Base-by-base conservation (phyloP, 106 monocot species). In the Dendrobium nobile region DNA sequence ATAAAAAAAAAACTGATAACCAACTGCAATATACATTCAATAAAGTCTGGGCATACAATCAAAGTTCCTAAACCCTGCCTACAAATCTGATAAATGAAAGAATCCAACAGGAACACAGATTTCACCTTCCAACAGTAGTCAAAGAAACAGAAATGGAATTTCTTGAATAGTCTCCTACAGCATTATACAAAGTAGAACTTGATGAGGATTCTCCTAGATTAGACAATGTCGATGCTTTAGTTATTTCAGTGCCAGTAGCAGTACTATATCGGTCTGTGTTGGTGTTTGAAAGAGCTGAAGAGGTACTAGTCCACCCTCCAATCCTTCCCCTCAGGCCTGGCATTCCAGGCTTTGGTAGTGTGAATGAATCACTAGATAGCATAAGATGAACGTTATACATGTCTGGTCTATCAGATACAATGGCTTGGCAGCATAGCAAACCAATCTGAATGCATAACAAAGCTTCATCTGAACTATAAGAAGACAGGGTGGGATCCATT, bases 111-210 rank as follows among this genome's bases (percentile, higher is more conserved):
- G 58, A 58, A 58, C 58, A 45, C 45, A 45, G 45, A 45, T 45
- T 19, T 61, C 61, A 61, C 61, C 61, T 61, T 61, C 61, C 61
- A 61, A 22, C 61, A 61, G 80, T 77, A 31, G 83, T 89, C 76
- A 93, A 83, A 28, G 91, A 93, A 51, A 86, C 76, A 43, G 91
- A 91, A 5, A 91, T 86, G 3, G 91, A 91, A 47, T 91, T 91
- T 54, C 89, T 86, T 20, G 91, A 87, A 27, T 84, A 84, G 7
- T 91, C 91, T 68, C 88, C 91, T 7, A 54, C 75, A 28, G 65
- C 67, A 43, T 15, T 59, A 17, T 3, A 16, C 42, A 87, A 18
- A 58, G 65, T 47, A 42, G 85, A 74, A 78, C 74, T 61, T 61
- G 61, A 61, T 4, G 20, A 22, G 22, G 22, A n/a, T 22, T 61